Evolutionary conservation across 768 basidiomycete genomes (phyloP).

Genomic region (Dacryopinax spathularia): DNA sequence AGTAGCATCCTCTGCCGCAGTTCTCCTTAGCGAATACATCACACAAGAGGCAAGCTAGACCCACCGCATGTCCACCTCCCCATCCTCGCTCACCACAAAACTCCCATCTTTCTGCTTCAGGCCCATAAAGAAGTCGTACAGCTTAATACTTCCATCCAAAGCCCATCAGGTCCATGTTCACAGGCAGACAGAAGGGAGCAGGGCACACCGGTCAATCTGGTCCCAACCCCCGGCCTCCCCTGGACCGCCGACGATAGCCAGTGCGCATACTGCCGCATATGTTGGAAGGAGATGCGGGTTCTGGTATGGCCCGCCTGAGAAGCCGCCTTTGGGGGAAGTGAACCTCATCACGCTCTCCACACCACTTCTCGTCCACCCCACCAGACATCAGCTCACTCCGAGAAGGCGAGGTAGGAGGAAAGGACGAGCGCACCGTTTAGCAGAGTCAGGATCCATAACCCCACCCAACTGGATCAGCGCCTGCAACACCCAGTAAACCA

Average conservation of each 20-base stretch:
- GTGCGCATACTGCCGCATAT: slow-evolving; percentile 70
- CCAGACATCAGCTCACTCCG: background rate
- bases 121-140: slow-evolving; percentile 83
- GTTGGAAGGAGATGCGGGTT: slow-evolving; percentile 76
- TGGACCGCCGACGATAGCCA: slow-evolving; percentile 68
- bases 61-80: slow-evolving; percentile 88
- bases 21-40: too few species aligned
- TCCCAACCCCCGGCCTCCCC: slow-evolving; percentile 73
- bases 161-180: background rate
- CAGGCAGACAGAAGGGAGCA: background rate
- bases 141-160: slow-evolving; percentile 47
- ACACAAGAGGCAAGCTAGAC: slow-evolving; percentile 16
- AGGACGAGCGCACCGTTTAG: slow-evolving; percentile 40
- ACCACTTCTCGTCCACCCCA: slow-evolving; percentile 27
- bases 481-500: slow-evolving; percentile 86
- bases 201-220: slow-evolving; percentile 56
- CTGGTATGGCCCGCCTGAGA: slow-evolving; percentile 84
- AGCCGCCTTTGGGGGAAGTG: slow-evolving; percentile 81
- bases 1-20: slow-evolving; percentile 69
- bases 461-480: slow-evolving; percentile 67
- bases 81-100: slow-evolving; percentile 73
- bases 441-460: slow-evolving; percentile 59
- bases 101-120: slow-evolving; percentile 88
- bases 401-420: background rate
- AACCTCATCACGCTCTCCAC: slow-evolving; percentile 67